Base-by-base conservation (phyloP, 331 rosid genomes). In the Quercus tomentella region DNA sequence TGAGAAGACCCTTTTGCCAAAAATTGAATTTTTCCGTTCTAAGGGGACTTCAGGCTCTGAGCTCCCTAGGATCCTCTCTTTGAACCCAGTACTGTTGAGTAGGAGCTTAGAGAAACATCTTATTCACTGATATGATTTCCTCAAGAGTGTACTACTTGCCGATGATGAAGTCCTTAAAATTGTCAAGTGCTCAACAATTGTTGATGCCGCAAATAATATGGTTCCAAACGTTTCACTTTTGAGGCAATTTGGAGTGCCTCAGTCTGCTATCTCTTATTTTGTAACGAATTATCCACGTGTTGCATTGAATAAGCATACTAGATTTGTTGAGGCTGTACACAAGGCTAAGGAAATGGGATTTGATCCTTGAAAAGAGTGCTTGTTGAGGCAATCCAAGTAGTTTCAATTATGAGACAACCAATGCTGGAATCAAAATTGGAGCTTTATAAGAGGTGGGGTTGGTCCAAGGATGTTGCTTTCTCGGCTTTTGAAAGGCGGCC, bases 21-120 rank as follows among this genome's bases (percentile, higher is more conserved):
- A 86, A 37, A 57, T 83, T 20, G 56, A 74, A 77, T 83, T 73
- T 52, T 65, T 83, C 37, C 23, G 14, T 14, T 73, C 81, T 61
- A 28, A 77, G 56, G 83, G 85, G 22, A 2, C 83, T 71, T 62
- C 80, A 26, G 43, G 56, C 43, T 63, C 43, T 63, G 45, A 63
- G 10, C 70, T 63, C 70, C 5, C 76, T 7, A 72, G 41, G 37
- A n/a, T 72, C 23, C 4, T 86, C 31, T 56, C 82, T 65, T 71
- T 2, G 2, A 43, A n/a, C 43, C 87, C 89, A 2, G 0, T 2
- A 2, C 16, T 83, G 45, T 31, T 83, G 69, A 20, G 2, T 11
- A 72, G 75, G 41, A 63, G 70, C 70, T 28, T 63, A 63, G 2
- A 63, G n/a, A 30, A 6, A 28, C 43, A 63, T 15, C 21, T 63